phyloP scores from a whole-genome alignment of 768 basidiomycete species.

The Xerocomellus intermedius region DNA sequence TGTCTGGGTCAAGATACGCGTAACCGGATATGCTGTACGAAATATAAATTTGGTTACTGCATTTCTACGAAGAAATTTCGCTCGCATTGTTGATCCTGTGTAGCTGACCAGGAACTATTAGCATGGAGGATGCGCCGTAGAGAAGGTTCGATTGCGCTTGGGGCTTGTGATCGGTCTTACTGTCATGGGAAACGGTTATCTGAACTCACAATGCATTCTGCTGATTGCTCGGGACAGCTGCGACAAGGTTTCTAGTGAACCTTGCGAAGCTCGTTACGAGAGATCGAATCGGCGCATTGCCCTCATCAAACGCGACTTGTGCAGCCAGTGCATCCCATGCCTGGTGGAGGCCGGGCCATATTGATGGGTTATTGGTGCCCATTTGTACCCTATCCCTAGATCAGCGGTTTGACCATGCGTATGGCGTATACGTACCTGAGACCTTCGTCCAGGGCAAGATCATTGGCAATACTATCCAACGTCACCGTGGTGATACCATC shows the following conservation, averaged over 20 bases:
- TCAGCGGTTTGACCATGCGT: background rate
- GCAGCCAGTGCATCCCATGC: slow-evolving; percentile 47
- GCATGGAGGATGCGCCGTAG: slow-evolving; percentile 67
- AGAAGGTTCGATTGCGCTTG: slow-evolving; percentile 67
- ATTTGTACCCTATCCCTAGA: slow-evolving; percentile 31
- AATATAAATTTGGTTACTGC: background rate
- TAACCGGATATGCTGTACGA: slow-evolving; percentile 54
- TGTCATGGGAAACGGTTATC: background rate
- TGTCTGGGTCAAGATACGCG: slow-evolving; percentile 70
- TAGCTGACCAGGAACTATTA: slow-evolving; percentile 74
- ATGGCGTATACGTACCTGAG: slow-evolving; percentile 30
- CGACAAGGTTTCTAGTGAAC: slow-evolving; percentile 83
- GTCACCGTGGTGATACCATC: slow-evolving; percentile 17
- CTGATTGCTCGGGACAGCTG: slow-evolving; percentile 74
- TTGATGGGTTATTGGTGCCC: slow-evolving; percentile 39
- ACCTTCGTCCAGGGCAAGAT: slow-evolving; percentile 47
- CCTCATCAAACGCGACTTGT: slow-evolving; percentile 37
- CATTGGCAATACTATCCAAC: slow-evolving; percentile 50
- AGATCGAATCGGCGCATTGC: slow-evolving; percentile 34
- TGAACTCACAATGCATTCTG: slow-evolving; percentile 63
- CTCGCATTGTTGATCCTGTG: slow-evolving; percentile 61
- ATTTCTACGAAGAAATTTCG: slow-evolving; percentile 6
- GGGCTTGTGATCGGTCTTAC: slow-evolving; percentile 1
- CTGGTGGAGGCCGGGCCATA: slow-evolving; percentile 56
- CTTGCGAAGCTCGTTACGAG: slow-evolving; percentile 59